A percentile compares a stretch with the other conserved stretches of the same genome.
Evolutionary conservation across 768 basidiomycete species (phyloP).

Genomic region (Boletus rubropictus): DNA sequence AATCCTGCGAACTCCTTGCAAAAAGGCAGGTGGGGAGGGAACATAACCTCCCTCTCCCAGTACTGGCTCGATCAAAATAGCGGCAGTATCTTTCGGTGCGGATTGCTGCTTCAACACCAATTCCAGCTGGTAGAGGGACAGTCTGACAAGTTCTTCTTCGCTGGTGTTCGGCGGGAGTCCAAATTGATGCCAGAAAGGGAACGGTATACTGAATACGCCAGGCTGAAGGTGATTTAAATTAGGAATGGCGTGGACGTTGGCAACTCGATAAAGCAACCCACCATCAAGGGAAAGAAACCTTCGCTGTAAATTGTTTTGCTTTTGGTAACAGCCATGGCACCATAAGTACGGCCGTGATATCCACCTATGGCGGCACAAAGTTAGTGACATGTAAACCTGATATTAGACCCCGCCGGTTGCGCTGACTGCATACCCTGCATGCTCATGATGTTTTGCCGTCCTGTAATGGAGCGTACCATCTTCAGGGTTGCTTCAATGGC

Average conservation of each 20-base stretch:
- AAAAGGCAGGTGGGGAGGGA: slow-evolving; percentile 73
- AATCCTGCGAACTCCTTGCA: slow-evolving; percentile 73
- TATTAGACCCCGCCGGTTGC: neutral
- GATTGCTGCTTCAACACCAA: slow-evolving; percentile 77
- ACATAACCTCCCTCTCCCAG: slow-evolving; percentile 96
- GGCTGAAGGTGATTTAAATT: slow-evolving; percentile 44
- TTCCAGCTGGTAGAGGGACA: slow-evolving; percentile 76
- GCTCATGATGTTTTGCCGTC: slow-evolving; percentile 79
- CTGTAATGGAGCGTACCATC: slow-evolving; percentile 74
- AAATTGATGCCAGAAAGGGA: slow-evolving; percentile 91
- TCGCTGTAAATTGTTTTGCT: slow-evolving; percentile 90
- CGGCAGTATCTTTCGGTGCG: slow-evolving; percentile 80
- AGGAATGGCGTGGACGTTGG: neutral
- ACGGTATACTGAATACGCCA: slow-evolving; percentile 74
- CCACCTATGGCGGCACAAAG: slow-evolving; percentile 39
- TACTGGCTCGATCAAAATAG: slow-evolving; percentile 90
- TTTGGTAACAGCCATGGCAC: slow-evolving; percentile 88
- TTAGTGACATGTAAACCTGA: neutral
- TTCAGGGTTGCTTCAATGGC: slow-evolving; percentile 88
- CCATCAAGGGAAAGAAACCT: slow-evolving; percentile 79
- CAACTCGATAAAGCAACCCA: slow-evolving; percentile 28
- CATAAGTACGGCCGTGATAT: slow-evolving; percentile 91
- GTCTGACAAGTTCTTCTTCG: slow-evolving; percentile 49
- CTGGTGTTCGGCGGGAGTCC: slow-evolving; percentile 52
- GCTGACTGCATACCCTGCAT: slow-evolving; percentile 64